These are phyloP conservation scores for Scleroderma citrinum DNA, from an alignment of 768 basidiomycete species.

Conservation along the genomic window DNA sequence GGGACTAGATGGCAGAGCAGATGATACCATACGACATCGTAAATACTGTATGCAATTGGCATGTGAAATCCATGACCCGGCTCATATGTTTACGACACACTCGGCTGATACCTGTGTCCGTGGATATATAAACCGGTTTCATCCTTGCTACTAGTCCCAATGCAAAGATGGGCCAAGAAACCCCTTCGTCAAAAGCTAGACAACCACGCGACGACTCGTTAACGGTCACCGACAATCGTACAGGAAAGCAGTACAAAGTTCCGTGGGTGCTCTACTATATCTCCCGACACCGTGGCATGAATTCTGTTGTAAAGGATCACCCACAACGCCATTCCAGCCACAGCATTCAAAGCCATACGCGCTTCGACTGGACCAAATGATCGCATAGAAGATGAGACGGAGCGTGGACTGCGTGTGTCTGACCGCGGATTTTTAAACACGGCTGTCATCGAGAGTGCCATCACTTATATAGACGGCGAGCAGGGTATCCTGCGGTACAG, in stretches of 20 bases:
- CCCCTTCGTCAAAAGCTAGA: slow-evolving; percentile 9
- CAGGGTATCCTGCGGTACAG: slow-evolving; percentile 78
- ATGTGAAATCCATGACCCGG: slow-evolving; percentile 8
- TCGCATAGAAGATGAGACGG: slow-evolving; percentile 75
- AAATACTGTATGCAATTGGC: too few relatives aligned
- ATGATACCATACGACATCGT: slow-evolving; percentile 24
- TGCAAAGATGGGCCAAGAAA: slow-evolving; percentile 22
- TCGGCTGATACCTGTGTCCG: not conserved
- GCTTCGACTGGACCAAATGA: slow-evolving; percentile 54
- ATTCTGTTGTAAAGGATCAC: slow-evolving; percentile 47
- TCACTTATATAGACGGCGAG: slow-evolving; percentile 91
- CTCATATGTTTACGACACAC: not conserved
- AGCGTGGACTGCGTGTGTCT: slow-evolving; percentile 71
- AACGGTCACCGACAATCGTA: slow-evolving; percentile 78
- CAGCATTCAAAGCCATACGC: slow-evolving; percentile 72
- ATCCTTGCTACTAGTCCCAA: not conserved
- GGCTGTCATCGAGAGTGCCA: slow-evolving; percentile 70
- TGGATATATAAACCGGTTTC: not conserved
- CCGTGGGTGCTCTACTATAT: slow-evolving; percentile 44
- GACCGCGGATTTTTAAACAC: slow-evolving; percentile 84
- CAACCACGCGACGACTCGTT: slow-evolving; percentile 32
- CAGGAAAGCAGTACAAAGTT: slow-evolving; percentile 68
- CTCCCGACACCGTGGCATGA: not conserved
- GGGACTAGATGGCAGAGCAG: not conserved
- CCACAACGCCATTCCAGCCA: slow-evolving; percentile 75